Conservation (phyloP, 2,329 filamentous ascomycete genomes). For the Orbilia oligospora region DNA sequence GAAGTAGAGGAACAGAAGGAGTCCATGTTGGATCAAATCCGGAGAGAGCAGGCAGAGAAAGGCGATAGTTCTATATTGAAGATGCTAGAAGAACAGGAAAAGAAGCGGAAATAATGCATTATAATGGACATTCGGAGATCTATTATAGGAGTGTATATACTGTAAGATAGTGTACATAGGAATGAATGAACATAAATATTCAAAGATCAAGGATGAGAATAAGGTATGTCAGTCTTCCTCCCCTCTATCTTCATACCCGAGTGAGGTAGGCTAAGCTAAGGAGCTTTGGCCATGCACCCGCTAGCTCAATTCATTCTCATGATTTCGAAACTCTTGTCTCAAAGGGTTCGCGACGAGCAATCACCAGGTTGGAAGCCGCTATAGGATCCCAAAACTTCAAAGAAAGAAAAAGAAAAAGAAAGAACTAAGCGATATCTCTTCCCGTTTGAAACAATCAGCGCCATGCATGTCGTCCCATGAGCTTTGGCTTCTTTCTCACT, state of each 20-base stretch:
- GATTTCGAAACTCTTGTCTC: slow-evolving; percentile 41
- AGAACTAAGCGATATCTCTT: slow-evolving; percentile 6
- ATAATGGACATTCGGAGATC: neutral
- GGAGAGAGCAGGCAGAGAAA: slow-evolving; percentile 38
- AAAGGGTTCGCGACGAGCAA: slow-evolving; percentile 37
- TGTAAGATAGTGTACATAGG: slow-evolving; percentile 44
- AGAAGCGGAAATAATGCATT: slow-evolving; percentile 28
- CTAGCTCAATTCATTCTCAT: neutral
- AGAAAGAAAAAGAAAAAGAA: slow-evolving; percentile 36
- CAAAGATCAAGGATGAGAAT: neutral
- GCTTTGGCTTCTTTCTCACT: neutral
- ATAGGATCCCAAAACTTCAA: slow-evolving; percentile 24
- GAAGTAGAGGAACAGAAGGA: slow-evolving; percentile 23
- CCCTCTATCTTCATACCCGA: neutral
- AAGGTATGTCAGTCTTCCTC: slow-evolving; percentile 11
- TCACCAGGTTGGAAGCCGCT: neutral
- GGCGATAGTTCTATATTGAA: slow-evolving; percentile 24
- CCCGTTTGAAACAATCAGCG: slow-evolving; percentile 37
- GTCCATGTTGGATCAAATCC: slow-evolving; percentile 47
- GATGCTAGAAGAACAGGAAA: slow-evolving; percentile 46
- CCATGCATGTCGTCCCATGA: neutral
- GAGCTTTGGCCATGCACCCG: slow-evolving; percentile 24
- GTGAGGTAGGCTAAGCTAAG: slow-evolving; percentile 5
- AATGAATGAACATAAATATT: neutral
- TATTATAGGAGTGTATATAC: slow-evolving; percentile 24